Percentiles rank a stretch among this genome's conserved stretches.
Conservation (phyloP, 768 basidiomycete species). For the Trametes coccinea region DNA sequence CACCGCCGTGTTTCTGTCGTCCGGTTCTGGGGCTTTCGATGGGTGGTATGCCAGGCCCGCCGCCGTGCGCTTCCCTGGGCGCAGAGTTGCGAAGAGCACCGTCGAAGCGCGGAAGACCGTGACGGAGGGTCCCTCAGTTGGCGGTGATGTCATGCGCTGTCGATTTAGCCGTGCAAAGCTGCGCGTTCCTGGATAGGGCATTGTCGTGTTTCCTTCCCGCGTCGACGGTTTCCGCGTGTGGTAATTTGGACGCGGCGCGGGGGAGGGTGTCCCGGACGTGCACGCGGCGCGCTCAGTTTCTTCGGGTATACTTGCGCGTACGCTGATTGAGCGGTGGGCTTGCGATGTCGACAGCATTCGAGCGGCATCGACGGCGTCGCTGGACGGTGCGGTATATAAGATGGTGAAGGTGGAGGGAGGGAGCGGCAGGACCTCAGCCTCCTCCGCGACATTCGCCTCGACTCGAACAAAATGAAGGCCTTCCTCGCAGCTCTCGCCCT, state of each 20-base stretch:
- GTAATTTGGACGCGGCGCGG: neutral
- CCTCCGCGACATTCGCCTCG: neutral
- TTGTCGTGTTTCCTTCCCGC: neutral
- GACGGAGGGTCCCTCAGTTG: neutral
- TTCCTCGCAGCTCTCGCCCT: slow-evolving; percentile 23
- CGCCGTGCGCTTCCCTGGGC: neutral
- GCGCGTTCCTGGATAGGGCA: neutral
- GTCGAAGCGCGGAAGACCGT: neutral
- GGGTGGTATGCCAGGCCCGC: neutral
- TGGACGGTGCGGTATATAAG: neutral
- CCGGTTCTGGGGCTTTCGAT: neutral
- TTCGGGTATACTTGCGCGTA: neutral
- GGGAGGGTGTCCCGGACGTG: neutral
- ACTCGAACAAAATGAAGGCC: slow-evolving; percentile 23
- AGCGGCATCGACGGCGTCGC: neutral
- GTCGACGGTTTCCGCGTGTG: slow-evolving; percentile 2
- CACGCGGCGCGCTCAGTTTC: neutral
- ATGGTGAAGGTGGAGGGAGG: neutral
- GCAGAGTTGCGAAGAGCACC: neutral
- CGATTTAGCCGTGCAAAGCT: neutral
- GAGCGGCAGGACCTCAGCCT: neutral
- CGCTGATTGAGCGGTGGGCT: neutral
- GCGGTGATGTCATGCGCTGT: neutral
- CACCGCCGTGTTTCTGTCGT: neutral
- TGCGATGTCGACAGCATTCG: neutral